Evolutionary conservation across 768 basidiomycete genomes (phyloP), one percentile per base, ranked within the genome.

Genomic region (Serendipita vermifera): DNA sequence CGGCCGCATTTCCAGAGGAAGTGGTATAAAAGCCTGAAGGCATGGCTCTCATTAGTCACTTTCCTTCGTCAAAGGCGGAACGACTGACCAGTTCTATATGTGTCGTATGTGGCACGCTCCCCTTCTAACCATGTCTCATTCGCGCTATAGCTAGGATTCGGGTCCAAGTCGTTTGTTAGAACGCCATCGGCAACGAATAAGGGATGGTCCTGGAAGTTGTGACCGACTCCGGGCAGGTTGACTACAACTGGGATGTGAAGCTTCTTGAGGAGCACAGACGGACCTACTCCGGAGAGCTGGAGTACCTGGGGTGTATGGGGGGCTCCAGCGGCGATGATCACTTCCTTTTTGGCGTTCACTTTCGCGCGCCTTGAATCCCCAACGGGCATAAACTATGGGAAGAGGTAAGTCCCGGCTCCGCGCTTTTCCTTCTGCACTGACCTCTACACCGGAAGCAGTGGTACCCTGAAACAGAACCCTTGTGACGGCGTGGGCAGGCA

Each of bases 171-270:
- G n/a, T n/a, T n/a, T n/a, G n/a, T n/a, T n/a, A n/a, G n/a, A n/a
- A n/a, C n/a, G n/a, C n/a, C n/a, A n/a, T n/a, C n/a, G n/a, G n/a
- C n/a, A n/a, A n/a, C n/a, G n/a, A n/a, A n/a, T n/a, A n/a, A n/a
- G n/a, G n/a, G n/a, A n/a, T 54, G 51, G 22, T 54, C 51, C 32
- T 54, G 51, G 51, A 54, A 33, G 51, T 54, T 54, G 6, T 31
- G 5, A 20, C 51, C 51, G 22, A 54, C 51, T 20, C 51, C 51
- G 6, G 26, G 27, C 27, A 54, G 51, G 9, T 54, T 20, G n/a
- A 31, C 26, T 5, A 54, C 6, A 9, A 33, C 32, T 5, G 26
- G 51, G 24, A 54, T 54, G 7, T 33, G 22, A 11, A 33, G 32
- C 11, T 14, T 9, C 11, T 9, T 20, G 6, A 54, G 29, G 29